phyloP scores from a whole-genome alignment of 306 rosid species.

The Casuarina glauca region DNA sequence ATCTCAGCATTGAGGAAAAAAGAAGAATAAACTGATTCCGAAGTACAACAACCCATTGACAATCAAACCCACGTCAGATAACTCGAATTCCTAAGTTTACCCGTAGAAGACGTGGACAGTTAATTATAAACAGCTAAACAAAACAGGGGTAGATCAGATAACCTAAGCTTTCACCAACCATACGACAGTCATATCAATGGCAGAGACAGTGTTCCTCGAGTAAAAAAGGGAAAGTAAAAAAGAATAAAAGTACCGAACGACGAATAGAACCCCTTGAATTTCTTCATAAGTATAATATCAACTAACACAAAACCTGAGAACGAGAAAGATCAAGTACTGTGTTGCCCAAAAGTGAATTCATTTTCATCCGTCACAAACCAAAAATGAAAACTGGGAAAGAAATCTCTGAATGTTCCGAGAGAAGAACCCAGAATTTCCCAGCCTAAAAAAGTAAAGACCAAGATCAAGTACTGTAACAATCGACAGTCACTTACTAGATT shows the following conservation, averaged over 20 bases:
- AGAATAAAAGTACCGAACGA: slow-evolving; percentile 25
- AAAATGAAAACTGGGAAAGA: background rate
- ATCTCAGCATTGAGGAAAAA: background rate
- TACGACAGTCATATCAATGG: background rate
- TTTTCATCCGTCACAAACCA: background rate
- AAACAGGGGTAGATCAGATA: slow-evolving; percentile 7
- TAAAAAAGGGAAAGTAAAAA: background rate
- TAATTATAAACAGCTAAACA: slow-evolving; percentile 12
- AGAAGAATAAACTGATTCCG: background rate
- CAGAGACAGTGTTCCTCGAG: background rate
- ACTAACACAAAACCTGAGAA: background rate
- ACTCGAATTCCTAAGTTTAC: background rate
- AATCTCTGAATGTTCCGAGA: slow-evolving; percentile 7
- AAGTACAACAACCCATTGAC: background rate
- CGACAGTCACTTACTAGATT: background rate
- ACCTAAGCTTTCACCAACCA: slow-evolving; percentile 17
- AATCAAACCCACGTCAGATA: background rate
- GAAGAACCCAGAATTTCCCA: slow-evolving; percentile 13
- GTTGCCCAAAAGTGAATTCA: background rate
- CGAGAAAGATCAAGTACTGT: background rate
- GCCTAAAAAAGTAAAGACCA: slow-evolving; percentile 3
- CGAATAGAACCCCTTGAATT: slow-evolving; percentile 9
- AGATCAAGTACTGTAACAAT: slow-evolving; percentile 1
- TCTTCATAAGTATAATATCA: slow-evolving; percentile 3
- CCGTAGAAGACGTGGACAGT: slow-evolving; percentile 10